phyloP scores from a whole-genome alignment of 805 yeast species.

The Myxozyma kluyveri region DNA sequence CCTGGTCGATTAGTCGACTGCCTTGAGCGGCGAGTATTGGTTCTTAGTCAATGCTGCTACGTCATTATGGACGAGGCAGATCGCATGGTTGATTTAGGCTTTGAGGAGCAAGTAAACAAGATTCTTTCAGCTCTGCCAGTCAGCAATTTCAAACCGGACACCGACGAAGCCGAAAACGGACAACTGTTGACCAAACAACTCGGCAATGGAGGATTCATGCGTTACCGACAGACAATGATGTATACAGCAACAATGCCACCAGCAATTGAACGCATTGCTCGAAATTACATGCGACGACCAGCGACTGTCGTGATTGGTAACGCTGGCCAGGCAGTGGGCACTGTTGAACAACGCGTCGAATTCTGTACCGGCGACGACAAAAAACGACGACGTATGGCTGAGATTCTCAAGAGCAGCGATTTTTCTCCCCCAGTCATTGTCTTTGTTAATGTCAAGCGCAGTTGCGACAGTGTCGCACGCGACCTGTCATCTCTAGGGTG shows the following conservation, averaged over 20 bases:
- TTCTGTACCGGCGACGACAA: constrained; percentile 48
- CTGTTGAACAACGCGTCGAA: constrained; percentile 68
- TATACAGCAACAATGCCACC: constrained; percentile 92
- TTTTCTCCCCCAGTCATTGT: constrained; percentile 64
- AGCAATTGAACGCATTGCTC: constrained; percentile 63
- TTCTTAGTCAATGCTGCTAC: constrained; percentile 59
- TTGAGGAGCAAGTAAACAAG: constrained; percentile 70
- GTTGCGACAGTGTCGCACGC: constrained; percentile 65
- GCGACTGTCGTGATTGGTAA: constrained; percentile 66
- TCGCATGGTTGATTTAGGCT: constrained; percentile 92
- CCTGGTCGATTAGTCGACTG: constrained; percentile 90
- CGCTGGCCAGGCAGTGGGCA: constrained; percentile 61
- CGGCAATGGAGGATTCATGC: constrained; percentile 19
- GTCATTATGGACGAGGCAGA: constrained; percentile 92
- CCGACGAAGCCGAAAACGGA: constrained; percentile 30
- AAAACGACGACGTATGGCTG: constrained; percentile 46
- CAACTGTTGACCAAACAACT: constrained; percentile 28
- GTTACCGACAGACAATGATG: constrained; percentile 68
- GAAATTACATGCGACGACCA: constrained; percentile 60
- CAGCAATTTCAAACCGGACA: constrained; percentile 43
- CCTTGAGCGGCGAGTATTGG: constrained; percentile 62
- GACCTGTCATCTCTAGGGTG: constrained; percentile 49
- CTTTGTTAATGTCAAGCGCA: constrained; percentile 73
- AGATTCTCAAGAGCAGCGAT: constrained; percentile 39
- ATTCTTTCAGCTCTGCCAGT: constrained; percentile 58